Conservation (phyloP, 345 rosid genomes). For the Salix koriyanagi region DNA sequence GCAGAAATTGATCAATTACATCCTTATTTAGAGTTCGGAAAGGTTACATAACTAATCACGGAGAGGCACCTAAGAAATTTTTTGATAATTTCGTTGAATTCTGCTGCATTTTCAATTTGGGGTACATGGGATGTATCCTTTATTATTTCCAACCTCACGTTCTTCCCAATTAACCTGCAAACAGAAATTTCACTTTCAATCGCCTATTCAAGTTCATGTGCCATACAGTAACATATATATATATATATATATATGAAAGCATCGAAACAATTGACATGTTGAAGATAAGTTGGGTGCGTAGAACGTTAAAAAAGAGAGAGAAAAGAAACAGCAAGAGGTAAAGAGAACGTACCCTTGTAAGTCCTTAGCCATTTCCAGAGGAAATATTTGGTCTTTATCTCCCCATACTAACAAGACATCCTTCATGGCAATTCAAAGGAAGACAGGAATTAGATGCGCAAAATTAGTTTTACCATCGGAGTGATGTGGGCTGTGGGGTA, state of each 20-base stretch:
- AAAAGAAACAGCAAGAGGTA: neutral
- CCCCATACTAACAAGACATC: conserved; percentile 82
- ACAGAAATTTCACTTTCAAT: neutral
- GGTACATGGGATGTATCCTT: conserved; percentile 70
- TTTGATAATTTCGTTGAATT: conserved; percentile 51
- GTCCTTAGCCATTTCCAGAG: conserved; percentile 70
- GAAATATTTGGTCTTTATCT: conserved; percentile 72
- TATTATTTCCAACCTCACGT: conserved; percentile 56
- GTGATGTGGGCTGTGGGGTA: too few relatives aligned
- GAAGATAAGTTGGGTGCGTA: neutral
- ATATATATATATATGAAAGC: too few relatives aligned
- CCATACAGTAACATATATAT: neutral
- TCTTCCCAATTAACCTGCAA: conserved; percentile 68
- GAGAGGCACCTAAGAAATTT: conserved; percentile 47
- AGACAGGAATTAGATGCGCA: too few relatives aligned
- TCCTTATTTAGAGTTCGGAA: neutral
- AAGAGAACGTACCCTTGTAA: conserved; percentile 49
- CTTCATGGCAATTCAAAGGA: conserved; percentile 21
- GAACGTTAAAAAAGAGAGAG: neutral
- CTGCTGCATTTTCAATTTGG: conserved; percentile 52
- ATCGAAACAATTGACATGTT: neutral
- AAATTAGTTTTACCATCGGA: too few relatives aligned
- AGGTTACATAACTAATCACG: conserved; percentile 7
- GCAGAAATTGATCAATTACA: too few relatives aligned
- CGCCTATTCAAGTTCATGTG: neutral